Evolutionary conservation across 148 eudicot genomes (phyloP).

Genomic region (Fallopia convolvulus): DNA sequence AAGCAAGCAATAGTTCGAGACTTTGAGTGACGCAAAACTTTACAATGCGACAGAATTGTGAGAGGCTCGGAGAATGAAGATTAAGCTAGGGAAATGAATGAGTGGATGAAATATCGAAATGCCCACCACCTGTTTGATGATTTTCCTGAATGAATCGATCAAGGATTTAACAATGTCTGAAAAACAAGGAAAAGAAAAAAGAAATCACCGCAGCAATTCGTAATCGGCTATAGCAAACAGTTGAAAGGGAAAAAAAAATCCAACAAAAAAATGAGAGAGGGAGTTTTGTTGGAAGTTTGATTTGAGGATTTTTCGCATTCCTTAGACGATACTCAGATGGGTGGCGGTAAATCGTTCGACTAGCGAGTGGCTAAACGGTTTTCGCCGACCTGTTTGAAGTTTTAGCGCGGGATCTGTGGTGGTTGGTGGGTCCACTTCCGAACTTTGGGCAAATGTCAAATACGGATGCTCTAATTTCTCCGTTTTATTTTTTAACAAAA

Average conservation of each 20-base stretch:
- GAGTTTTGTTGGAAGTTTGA: background rate
- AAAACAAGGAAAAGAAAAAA: background rate
- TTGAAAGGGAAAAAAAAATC: background rate
- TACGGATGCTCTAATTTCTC: background rate
- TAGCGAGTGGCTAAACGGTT: conserved; percentile 7
- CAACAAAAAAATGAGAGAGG: background rate
- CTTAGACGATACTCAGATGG: background rate
- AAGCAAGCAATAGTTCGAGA: background rate
- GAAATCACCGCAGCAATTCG: background rate
- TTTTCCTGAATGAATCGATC: background rate
- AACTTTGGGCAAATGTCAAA: background rate
- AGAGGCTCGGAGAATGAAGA: background rate
- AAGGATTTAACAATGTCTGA: background rate
- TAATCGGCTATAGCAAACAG: background rate
- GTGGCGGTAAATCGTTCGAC: conserved; percentile 7
- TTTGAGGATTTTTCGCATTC: background rate
- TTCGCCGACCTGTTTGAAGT: background rate
- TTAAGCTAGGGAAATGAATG: background rate
- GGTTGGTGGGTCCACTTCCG: background rate
- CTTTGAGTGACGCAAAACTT: background rate
- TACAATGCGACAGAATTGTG: background rate
- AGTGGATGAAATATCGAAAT: background rate
- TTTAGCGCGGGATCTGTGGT: conserved; percentile 3
- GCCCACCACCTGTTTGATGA: background rate
- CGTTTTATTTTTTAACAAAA: background rate